Base-by-base conservation (phyloP, 129 eudicot genomes). In the Arctium lappa region DNA sequence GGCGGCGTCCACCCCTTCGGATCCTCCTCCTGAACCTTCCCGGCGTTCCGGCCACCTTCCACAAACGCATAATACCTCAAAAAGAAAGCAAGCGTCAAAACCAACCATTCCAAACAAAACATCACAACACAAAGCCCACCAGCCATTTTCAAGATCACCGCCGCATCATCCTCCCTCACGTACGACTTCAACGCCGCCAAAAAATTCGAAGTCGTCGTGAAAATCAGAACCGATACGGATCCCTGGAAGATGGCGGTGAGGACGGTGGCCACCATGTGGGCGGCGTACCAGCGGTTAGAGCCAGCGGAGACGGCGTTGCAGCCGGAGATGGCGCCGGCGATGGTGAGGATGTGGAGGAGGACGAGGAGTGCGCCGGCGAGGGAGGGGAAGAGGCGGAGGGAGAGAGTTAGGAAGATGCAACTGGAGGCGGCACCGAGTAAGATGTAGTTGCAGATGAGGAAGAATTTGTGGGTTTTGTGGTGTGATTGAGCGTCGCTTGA, bases 321-420 rank as follows among this genome's bases (percentile, higher is more conserved):
- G 1, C 98, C 98, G 12, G 89, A 77, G 16, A 89, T 69, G 5
- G 90, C 92, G 0, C 88, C 92, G 18, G 65, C 87, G 29, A 91
- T 91, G 5, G 94, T 91, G 86, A 82, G 37, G 71, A 86, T 12
- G 80, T 91, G 94, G 77, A 91, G 88, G 82, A 91, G 89, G 86
- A 91, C 88, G 15, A 91, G 65, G 37, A 91, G 72, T 31, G 69
- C 83, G 0, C 94, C 94, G 30, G 80, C 18, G 74, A 78, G 75
- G 18, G 97, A 92, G 1, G 97, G 98, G 88, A 94, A 27, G 32
- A 94, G 90, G 82, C 97, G 97, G 90, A 94, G 97, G 72, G 94
- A 91, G 85, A 94, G 98, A 2, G 91, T 92, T 4, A 94, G 87
- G 93, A 92, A 94, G 79, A 94, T 92, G 94, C 98, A 94, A 69